A percentile compares a stretch with the other conserved stretches of the same genome.
These are phyloP conservation scores for Fistulinella staudtii DNA, from an alignment of 1,284 basidiomycete species.

Conservation along the genomic window DNA sequence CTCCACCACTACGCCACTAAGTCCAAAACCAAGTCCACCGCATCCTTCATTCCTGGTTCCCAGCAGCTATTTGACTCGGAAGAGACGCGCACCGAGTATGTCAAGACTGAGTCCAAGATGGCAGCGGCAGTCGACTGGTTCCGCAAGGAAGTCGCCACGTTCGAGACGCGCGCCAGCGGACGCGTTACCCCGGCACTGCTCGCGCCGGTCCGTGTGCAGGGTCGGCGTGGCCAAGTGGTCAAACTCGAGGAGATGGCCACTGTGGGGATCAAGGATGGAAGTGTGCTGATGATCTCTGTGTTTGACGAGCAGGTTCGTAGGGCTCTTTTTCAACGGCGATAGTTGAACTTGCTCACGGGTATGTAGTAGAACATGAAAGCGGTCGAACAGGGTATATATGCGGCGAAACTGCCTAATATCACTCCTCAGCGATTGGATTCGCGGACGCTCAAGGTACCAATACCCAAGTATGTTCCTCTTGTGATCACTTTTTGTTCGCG, in stretches of 20 bases:
- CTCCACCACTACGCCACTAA: constrained; percentile 32
- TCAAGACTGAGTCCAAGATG: constrained; percentile 63
- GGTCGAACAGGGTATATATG: constrained; percentile 68
- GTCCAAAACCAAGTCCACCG: constrained; percentile 42
- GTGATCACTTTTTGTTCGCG: no score
- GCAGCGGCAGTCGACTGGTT: constrained; percentile 59
- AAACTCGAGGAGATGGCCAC: constrained; percentile 69
- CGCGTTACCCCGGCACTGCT: constrained; percentile 70
- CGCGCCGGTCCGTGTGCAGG: constrained; percentile 59
- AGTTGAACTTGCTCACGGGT: constrained; percentile 3
- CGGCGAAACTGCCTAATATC: constrained; percentile 64
- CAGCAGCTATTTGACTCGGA: constrained; percentile 50
- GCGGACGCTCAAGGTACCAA: no score
- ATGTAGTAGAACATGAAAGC: constrained; percentile 63
- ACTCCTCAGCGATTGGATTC: no score
- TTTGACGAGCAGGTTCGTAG: constrained; percentile 68
- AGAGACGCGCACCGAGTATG: constrained; percentile 48
- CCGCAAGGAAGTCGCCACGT: constrained; percentile 61
- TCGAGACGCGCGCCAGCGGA: constrained; percentile 69
- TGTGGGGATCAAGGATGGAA: constrained; percentile 73
- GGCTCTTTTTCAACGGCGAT: not conserved
- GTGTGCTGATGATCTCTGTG: constrained; percentile 63
- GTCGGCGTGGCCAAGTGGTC: constrained; percentile 37
- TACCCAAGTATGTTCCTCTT: constrained; percentile 59
- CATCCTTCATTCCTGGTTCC: constrained; percentile 53